Evolutionary conservation across 345 rosid species (phyloP), one percentile per base, ranked within the genome.

Genomic region (Limnanthes douglasii): DNA sequence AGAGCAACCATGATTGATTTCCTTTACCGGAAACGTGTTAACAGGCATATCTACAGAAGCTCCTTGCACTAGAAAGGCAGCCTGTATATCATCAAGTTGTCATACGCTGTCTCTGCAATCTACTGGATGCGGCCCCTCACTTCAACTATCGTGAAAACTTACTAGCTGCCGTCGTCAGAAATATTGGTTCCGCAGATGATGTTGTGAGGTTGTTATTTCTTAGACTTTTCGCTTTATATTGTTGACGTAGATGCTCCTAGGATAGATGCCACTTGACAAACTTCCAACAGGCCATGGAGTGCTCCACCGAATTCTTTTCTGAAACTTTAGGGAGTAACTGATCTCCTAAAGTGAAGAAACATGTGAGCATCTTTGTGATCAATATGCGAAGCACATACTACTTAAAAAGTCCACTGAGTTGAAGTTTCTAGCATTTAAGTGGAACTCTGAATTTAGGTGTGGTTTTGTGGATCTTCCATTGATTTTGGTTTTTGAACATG

Each of bases 71-170:
- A 18, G 82, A 78, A 50, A 75, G 68, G 43, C 68, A 51, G 37
- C 11, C 84, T 35, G 52, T 50, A 19, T 90, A 64, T 58, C 69
- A 63, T 48, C 85, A 67, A 49, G 72, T 69, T 43, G 85, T 62
- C 11, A 63, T 72, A 31, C 78, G 93, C 39, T 80, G 98, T 46
- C 31, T 80, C 36, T 84, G 85, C 56, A 51, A 57, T 25, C 67
- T 90, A 66, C 80, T 90, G 38, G 96, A 84, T 20, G 69, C 94
- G 39, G 79, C 48, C 57, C 94, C 94, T 14, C 93, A 90, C 71
- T 90, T 90, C 62, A 84, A 90, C 69, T 90, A 63, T 48, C 60
- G 80, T 2, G 85, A 80, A 46, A 72, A 51, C 59, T 67, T 90
- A 55, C 31, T 90, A 53, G 61, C n/a, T 38, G 69, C 72, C 22